Evolutionary conservation across 306 rosid genomes (phyloP), one percentile per base, ranked within the genome.

Genomic region (Glycyrrhiza uralensis): DNA sequence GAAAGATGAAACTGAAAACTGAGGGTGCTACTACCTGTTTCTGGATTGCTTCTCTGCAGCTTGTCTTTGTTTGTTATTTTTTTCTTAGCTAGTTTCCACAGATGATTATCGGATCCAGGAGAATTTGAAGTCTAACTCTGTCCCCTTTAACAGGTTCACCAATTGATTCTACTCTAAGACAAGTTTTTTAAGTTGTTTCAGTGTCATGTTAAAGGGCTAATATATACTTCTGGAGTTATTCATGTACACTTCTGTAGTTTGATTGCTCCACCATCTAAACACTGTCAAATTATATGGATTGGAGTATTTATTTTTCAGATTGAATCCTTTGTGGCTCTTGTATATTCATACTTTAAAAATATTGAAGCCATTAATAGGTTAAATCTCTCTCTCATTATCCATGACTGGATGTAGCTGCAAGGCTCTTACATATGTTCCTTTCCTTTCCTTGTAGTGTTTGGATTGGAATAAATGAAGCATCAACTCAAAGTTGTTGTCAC

Each of bases 391-490:
- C 14, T 23, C 2, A 11, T 17, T n/a, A 4, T 55, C 59, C 28
- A 18, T 7, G 62, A n/a, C 17, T 39, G 15, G 36, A 69, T 29
- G 30, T 54, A 33, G 51, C 44, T 13, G 10, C 28, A 19, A 19
- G 64, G 64, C 47, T 56, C 46, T 76, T 47, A 26, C n/a, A n/a
- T n/a, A 74, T 56, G 35, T 72, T 47, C 58, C 44, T 72, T 83
- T 44, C 24, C 44, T 51, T 59, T 76, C 24, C 22, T 66, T 76
- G 22, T 33, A 74, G 61, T 45, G 78, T 55, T 69, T 76, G 73
- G 80, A 78, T 83, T 74, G 83, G 77, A 84, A 71, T 73, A 82
- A 66, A 94, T 91, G 99, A 89, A 87, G 92, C 77, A 38, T 74
- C 81, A 74, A 72, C 65, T 64, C 76, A 76, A 78, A 77, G 80